A percentile compares a stretch with the other conserved stretches of the same genome.
Evolutionary conservation across 1,284 basidiomycete species (phyloP).

Genomic region (Spongispora temasekensis): DNA sequence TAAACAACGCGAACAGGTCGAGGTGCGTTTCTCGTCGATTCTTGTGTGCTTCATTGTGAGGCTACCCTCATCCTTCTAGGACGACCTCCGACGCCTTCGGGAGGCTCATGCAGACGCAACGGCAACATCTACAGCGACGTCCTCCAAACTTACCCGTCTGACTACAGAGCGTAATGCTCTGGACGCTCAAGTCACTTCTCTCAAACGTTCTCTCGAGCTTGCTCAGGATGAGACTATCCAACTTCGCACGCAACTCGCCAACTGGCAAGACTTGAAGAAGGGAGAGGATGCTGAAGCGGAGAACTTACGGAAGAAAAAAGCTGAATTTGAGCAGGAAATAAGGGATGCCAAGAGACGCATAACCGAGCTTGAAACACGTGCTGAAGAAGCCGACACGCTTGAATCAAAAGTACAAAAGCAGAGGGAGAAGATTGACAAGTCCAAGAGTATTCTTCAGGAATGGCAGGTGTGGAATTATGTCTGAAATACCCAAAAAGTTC

Average conservation of each 20-base stretch:
- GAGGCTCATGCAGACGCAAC: slow-evolving; percentile 50
- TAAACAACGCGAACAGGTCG: slow-evolving; percentile 44
- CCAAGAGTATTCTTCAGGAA: slow-evolving; percentile 42
- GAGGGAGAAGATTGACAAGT: slow-evolving; percentile 44
- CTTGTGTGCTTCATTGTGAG: slow-evolving; percentile 1
- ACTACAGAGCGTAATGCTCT: slow-evolving; percentile 59
- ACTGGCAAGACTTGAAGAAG: slow-evolving; percentile 67
- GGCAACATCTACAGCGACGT: slow-evolving; percentile 45
- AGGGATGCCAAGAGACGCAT: slow-evolving; percentile 49
- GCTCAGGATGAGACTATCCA: slow-evolving; percentile 55
- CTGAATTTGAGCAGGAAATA: slow-evolving; percentile 57
- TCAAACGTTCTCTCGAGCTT: slow-evolving; percentile 57
- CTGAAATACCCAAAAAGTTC: not conserved
- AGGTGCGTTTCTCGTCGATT: slow-evolving; percentile 37
- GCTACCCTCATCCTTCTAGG: slow-evolving; percentile 29
- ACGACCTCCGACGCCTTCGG: slow-evolving; percentile 45
- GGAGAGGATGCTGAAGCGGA: slow-evolving; percentile 62
- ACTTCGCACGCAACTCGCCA: slow-evolving; percentile 61
- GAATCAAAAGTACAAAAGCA: slow-evolving; percentile 41
- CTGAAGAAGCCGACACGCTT: slow-evolving; percentile 16
- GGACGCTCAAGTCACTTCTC: slow-evolving; percentile 51
- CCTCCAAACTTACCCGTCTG: slow-evolving; percentile 56
- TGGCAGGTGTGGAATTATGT: slow-evolving; percentile 43
- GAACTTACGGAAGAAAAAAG: slow-evolving; percentile 51
- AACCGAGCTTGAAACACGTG: slow-evolving; percentile 40